Base-by-base conservation (phyloP, 176 grass and related monocot species). In the Carex littledalei region DNA sequence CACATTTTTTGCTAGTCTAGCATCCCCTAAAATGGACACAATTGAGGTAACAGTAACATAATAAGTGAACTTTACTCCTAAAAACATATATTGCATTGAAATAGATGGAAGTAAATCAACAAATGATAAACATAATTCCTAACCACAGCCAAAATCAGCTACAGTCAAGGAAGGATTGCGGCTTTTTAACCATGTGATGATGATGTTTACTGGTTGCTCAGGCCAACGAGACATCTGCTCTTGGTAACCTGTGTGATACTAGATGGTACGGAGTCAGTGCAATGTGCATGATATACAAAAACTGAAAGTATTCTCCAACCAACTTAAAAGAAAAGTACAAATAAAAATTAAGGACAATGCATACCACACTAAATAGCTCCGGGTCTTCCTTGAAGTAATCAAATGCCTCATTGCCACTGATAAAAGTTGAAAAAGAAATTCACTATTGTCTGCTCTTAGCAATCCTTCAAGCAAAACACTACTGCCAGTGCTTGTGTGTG, bases 91-190 rank as follows among this genome's bases (percentile, higher is more conserved):
- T 71, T 75, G 18, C 37, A 76, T 29, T 8, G n/a, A 39, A 43
- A 81, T 47, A 11, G 17, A 87, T 60, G n/a, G 32, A 86, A 3
- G 31, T 21, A 87, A 71, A 84, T 63, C 37, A 39, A 39, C 6
- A 39, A 39, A 39, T 39, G 5, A 39, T 39, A 75, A 50, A 65
- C 15, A 22, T 22, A 50, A 17, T 68, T 56, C 21, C 84, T 89
- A 87, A 98, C 96, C 96, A 84, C 93, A 98, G 50, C 96, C 96
- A 94, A 98, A 98, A 95, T 95, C 96, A 87, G 96, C 96, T 84
- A 98, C 84, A 35, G 74, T 87, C 89, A 91, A 95, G 50, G 91
- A 92, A 85, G 86, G 49, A 89, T 55, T 88, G 58, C 77, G 90
- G 75, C 77, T 92, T 86, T 91, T 92, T 86, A 98, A 86, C 91